Percentiles rank a stretch among this genome's conserved stretches.
These are phyloP conservation scores for Capsella rubella DNA, from an alignment of 441 rosid species.

Conservation along the genomic window DNA sequence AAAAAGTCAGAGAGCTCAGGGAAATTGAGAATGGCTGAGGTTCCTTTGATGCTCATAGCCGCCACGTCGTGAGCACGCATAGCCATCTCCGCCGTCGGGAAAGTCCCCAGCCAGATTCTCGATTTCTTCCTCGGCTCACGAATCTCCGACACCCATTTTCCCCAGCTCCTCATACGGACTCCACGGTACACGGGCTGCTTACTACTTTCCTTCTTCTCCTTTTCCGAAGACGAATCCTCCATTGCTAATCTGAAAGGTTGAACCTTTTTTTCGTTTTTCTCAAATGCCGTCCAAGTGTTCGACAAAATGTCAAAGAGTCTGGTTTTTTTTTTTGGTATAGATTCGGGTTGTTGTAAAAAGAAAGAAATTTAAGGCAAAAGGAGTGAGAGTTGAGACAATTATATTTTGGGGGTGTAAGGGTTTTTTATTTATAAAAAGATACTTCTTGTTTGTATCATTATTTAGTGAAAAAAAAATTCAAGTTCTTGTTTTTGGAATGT, in stretches of 20 bases:
- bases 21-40: conserved; percentile 83
- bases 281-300: conserved; percentile 18
- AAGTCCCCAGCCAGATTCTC: conserved; percentile 95
- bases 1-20: conserved; percentile 68
- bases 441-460: conserved; percentile 39
- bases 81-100: conserved; percentile 93
- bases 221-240: conserved; percentile 30
- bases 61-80: conserved; percentile 97
- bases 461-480: conserved; percentile 32
- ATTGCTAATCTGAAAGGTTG: neutral
- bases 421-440: conserved; percentile 28
- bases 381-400: conserved; percentile 3
- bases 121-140: conserved; percentile 93
- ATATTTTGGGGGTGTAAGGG: conserved; percentile 6
- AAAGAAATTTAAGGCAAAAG: conserved; percentile 16
- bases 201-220: conserved; percentile 49
- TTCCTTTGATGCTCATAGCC: conserved; percentile 78
- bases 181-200: conserved; percentile 84
- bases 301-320: conserved; percentile 16
- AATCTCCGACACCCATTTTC: conserved; percentile 97
- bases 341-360: conserved; percentile 2
- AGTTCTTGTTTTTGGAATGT: conserved; percentile 32
- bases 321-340: neutral
- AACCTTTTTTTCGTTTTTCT: neutral
- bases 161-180: conserved; percentile 92